Conservation (phyloP, 805 yeast species). For the Kodamaea hsintzibuensis region DNA sequence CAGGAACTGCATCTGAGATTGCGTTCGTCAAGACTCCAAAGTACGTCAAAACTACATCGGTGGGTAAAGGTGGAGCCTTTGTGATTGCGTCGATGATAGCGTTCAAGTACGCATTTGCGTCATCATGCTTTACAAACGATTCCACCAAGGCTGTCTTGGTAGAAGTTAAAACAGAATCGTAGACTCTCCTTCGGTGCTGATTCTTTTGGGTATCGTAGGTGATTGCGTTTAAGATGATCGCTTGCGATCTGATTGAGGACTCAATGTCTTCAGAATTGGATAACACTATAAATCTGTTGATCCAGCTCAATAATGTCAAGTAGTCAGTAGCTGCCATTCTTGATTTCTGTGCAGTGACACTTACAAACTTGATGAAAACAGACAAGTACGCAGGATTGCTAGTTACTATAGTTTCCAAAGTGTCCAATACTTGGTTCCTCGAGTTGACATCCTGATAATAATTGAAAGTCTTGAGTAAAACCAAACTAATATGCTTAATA, state of each 20-base stretch:
- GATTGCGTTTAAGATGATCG: conserved; percentile 34
- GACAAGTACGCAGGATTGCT: conserved; percentile 33
- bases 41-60: conserved; percentile 16
- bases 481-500: conserved; percentile 21
- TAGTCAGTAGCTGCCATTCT: conserved; percentile 59
- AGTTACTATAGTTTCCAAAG: conserved; percentile 38
- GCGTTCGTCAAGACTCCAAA: conserved; percentile 28
- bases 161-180: conserved; percentile 29
- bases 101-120: conserved; percentile 3
- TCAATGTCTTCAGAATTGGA: conserved; percentile 18
- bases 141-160: conserved; percentile 25
- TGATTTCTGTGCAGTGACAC: conserved; percentile 23
- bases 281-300: conserved; percentile 32
- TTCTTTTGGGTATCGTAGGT: conserved; percentile 12
- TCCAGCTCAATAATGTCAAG: conserved; percentile 60
- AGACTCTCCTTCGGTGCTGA: conserved; percentile 23
- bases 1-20: conserved; percentile 23
- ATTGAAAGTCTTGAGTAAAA: conserved; percentile 48
- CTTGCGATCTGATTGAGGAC: conserved; percentile 29
- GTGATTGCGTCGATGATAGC: conserved; percentile 3
- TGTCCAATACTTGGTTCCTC: conserved; percentile 40
- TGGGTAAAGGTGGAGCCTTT: conserved; percentile 5
- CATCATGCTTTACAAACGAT: conserved; percentile 6
- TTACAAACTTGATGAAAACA: conserved; percentile 42
- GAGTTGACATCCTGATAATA: conserved; percentile 54